Conservation (phyloP, 1,284 basidiomycete genomes). For the Rhodotorula glutinis region DNA sequence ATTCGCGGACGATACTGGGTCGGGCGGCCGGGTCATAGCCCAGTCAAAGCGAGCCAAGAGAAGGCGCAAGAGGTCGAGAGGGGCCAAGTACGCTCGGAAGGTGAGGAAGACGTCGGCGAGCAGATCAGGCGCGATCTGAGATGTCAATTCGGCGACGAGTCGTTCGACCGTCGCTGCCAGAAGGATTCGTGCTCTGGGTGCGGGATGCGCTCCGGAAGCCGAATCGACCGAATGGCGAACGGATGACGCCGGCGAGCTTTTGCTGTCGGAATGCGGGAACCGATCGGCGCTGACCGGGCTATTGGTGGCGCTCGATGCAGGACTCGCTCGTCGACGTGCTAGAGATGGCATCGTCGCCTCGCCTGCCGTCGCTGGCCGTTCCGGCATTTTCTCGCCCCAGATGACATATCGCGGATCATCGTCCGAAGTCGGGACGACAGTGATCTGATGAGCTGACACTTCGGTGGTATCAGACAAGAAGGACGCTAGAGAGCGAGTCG, state of each 20-base stretch:
- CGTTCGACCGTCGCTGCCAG: slow-evolving; percentile 83
- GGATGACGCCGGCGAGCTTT: slow-evolving; percentile 24
- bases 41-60: slow-evolving; percentile 81
- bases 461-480: not conserved
- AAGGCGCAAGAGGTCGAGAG: slow-evolving; percentile 70
- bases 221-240: slow-evolving; percentile 27
- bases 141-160: slow-evolving; percentile 83
- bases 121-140: slow-evolving; percentile 76
- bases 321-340: slow-evolving; percentile 46
- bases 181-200: slow-evolving; percentile 46
- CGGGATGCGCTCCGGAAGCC: not conserved
- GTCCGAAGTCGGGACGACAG: slow-evolving; percentile 56
- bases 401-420: slow-evolving; percentile 83
- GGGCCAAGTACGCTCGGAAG: slow-evolving; percentile 73
- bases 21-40: too few relatives aligned
- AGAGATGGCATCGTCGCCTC: not conserved
- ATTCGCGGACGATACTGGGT: too few relatives aligned
- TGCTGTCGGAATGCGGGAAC: slow-evolving; percentile 1
- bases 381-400: slow-evolving; percentile 58
- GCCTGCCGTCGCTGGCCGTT: not conserved
- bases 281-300: slow-evolving; percentile 27
- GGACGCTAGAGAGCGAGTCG: slow-evolving; percentile 22
- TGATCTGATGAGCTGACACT: slow-evolving; percentile 27
- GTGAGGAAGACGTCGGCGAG: slow-evolving; percentile 77
- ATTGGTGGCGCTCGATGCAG: slow-evolving; percentile 18